Base-by-base conservation (phyloP, 768 basidiomycete genomes). In the Clavaria fumosa region DNA sequence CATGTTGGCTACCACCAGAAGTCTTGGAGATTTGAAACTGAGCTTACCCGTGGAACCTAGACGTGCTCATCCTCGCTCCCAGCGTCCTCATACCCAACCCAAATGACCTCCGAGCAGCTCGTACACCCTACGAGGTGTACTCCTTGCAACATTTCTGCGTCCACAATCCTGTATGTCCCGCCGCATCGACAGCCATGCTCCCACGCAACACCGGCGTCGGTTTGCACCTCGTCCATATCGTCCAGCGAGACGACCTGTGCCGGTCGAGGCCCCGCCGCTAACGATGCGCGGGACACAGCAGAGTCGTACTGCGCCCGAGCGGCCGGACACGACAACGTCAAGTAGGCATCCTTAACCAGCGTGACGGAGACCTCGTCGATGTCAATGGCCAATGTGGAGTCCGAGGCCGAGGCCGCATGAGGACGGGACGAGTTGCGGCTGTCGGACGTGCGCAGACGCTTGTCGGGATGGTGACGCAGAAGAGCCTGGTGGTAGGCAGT, bases 21-120 rank as follows among this genome's bases (percentile, higher is more conserved):
- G n/a, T n/a, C n/a, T n/a, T n/a, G n/a, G n/a, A n/a, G n/a, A n/a
- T n/a, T n/a, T n/a, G n/a, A n/a, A n/a, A n/a, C n/a, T n/a, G n/a
- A n/a, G n/a, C n/a, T n/a, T n/a, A n/a, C n/a, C n/a, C n/a, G n/a
- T n/a, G n/a, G n/a, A n/a, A n/a, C n/a, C n/a, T n/a, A n/a, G n/a
- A n/a, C n/a, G n/a, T n/a, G n/a, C n/a, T 43, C 38, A 17, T 57
- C 61, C 28, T 63, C 60, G 14, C 52, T 59, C 9, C 67, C 49
- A n/a, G n/a, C n/a, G n/a, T n/a, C n/a, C 54, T 88, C 78, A 48
- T 84, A 88, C 1, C 85, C 84, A n/a, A 75, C 79, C 80, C 83
- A 88, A 1, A 88, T 61, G 6, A 71, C 72, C 54, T 88, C 85
- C 11, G 85, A 89, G 51, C 84, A 88, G 37, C 70, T 70, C 38